These are phyloP conservation scores for Colletotrichum filicis DNA, from an alignment of 2,329 filamentous ascomycete genomes.

Conservation along the genomic window DNA sequence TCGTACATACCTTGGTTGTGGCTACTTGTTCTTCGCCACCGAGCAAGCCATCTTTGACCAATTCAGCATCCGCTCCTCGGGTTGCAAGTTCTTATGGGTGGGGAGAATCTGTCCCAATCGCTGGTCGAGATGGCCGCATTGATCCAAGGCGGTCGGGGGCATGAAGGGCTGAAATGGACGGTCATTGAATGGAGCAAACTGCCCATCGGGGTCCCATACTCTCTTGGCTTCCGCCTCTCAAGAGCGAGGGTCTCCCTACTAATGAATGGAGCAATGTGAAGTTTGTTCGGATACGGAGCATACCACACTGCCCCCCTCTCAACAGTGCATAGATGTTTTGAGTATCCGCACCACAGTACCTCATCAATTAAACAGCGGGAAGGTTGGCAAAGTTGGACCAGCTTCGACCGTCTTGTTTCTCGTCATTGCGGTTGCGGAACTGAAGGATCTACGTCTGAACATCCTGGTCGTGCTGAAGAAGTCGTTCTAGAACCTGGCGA, in stretches of 20 bases:
- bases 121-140: neutral
- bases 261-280: neutral
- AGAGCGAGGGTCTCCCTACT: neutral
- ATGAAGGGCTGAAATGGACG: neutral
- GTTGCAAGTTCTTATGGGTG: neutral
- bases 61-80: neutral
- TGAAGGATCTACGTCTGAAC: constrained; percentile 1
- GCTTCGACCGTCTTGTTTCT: neutral
- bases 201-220: neutral
- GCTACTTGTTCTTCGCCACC: neutral
- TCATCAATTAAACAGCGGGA: neutral
- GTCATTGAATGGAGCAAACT: neutral
- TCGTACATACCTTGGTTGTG: neutral
- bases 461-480: neutral
- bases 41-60: neutral
- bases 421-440: neutral
- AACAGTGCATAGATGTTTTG: too few relatives aligned
- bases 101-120: neutral
- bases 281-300: neutral
- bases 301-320: neutral
- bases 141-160: neutral
- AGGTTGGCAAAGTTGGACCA: neutral
- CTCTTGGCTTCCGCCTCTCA: neutral
- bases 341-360: neutral
- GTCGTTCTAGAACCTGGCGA: neutral